These are phyloP conservation scores for Coemansia sp. DNA, from an alignment of 192 early-diverging fungal genomes.

Conservation along the genomic window DNA sequence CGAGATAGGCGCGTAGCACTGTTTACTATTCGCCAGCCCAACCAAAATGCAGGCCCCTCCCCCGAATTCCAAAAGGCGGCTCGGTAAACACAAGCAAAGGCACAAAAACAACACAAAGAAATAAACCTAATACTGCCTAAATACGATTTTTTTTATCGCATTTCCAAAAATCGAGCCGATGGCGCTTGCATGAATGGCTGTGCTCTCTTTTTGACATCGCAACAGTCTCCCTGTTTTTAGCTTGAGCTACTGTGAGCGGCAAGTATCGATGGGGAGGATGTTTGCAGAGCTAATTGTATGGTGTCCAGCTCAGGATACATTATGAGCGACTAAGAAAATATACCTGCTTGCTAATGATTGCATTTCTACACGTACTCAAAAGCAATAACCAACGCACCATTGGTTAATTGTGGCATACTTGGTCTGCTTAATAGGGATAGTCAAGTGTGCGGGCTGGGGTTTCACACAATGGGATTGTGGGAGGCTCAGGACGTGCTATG, in stretches of 20 bases:
- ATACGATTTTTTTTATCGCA: not conserved
- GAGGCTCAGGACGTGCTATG: not conserved
- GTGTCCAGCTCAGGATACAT: not conserved
- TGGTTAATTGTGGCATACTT: not conserved
- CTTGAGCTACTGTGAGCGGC: not conserved
- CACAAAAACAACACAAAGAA: not conserved
- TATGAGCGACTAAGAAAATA: not conserved
- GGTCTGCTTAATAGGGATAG: not conserved
- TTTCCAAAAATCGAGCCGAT: not conserved
- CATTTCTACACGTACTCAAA: slow-evolving; percentile 1
- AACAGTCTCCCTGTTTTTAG: not conserved
- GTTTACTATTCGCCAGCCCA: not conserved
- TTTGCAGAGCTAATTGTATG: not conserved
- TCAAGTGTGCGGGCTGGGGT: not conserved
- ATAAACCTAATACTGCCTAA: slow-evolving; percentile 3
- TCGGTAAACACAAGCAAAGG: not conserved
- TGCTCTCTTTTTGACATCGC: not conserved
- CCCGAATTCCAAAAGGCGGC: not conserved
- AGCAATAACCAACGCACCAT: not conserved
- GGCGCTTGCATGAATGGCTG: not conserved
- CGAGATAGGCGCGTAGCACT: not conserved
- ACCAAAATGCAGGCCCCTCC: not conserved
- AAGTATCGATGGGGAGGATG: not conserved
- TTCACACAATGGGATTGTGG: not conserved
- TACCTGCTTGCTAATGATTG: not conserved